A percentile compares a stretch with the other conserved stretches of the same genome.
These are phyloP conservation scores for Venturia effusa DNA, from an alignment of 2,329 filamentous ascomycete genomes.

Conservation along the genomic window DNA sequence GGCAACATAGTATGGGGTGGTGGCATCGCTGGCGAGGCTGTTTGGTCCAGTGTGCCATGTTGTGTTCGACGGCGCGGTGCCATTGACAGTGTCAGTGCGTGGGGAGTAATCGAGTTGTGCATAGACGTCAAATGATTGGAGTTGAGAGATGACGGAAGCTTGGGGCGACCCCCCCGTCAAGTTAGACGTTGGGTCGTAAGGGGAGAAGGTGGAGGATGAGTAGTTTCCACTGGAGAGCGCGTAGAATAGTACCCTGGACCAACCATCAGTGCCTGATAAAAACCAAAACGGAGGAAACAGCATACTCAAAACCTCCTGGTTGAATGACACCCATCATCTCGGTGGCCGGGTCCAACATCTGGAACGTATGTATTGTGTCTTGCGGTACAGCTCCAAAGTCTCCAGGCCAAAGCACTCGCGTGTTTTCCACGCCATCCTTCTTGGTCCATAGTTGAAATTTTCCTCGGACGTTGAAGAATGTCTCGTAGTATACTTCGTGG, in stretches of 20 bases:
- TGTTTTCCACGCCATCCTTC: conserved; percentile 21
- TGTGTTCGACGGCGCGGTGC: conserved; percentile 21
- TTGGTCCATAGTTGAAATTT: conserved; percentile 37
- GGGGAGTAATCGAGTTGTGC: conserved; percentile 30
- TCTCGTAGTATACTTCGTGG: conserved; percentile 35
- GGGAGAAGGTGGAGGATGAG: conserved; percentile 24
- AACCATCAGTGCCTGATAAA: neutral
- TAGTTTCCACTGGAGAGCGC: conserved; percentile 26
- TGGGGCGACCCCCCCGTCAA: conserved; percentile 22
- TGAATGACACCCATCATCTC: conserved; percentile 36
- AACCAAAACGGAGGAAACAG: neutral
- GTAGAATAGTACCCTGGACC: conserved; percentile 29
- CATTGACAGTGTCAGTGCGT: conserved; percentile 31
- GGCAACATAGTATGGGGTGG: conserved; percentile 33
- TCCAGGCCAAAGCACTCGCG: conserved; percentile 31
- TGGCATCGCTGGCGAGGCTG: conserved; percentile 20
- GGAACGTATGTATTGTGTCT: conserved; percentile 39
- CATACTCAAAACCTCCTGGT: conserved; percentile 38
- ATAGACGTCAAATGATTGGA: conserved; percentile 34
- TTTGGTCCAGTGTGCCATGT: conserved; percentile 31
- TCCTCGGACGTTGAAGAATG: conserved; percentile 36
- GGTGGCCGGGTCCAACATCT: conserved; percentile 37
- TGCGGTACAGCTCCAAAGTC: conserved; percentile 36
- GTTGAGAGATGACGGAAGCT: conserved; percentile 22
- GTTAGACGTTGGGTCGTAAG: conserved; percentile 25